Evolutionary conservation across 2,329 filamentous ascomycete genomes (phyloP), one percentile per base, ranked within the genome.

Genomic region (Neopestalotiopsis clavispora): DNA sequence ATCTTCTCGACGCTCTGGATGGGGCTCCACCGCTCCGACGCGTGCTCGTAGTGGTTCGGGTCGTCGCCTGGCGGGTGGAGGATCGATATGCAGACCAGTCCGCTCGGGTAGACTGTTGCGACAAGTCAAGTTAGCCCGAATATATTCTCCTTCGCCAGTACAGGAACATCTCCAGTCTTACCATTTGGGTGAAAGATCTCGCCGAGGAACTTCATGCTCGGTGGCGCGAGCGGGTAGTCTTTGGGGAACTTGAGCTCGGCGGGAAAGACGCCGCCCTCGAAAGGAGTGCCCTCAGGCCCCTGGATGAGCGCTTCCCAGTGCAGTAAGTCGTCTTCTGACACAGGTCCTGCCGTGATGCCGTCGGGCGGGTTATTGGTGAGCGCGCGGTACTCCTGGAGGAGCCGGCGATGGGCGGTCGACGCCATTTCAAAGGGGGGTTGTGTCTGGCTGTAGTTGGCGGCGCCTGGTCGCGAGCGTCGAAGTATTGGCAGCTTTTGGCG

Each of bases 1-100:
- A 98, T 98, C 86, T 98, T 98, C 84, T 98, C 96, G 74, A 98
- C 95, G 69, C 92, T 96, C 84, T 98, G 96, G 71, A 98, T 97
- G 13, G 95, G 95, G 34, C 92, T 95, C 95, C 95, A 98, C 72
- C 95, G 91, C 84, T 98, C 96, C 1, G 92, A 94, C 7, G 96
- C 95, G 75, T 95, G 93, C 82, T 98, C 95, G 87, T 98, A 98
- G 85, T 97, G 95, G 84, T 98, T 98, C 67, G 96, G 96, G 81
- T 98, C 95, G 83, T 98, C 95, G 76, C 96, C 95, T 2, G 95
- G 95, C 3, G 95, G 92, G 81, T 98, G 95, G 2, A 98, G 90
- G 83, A 98, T 98, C n/a, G 94, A 97, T 77, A 98, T 98, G 84
- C 95, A 98, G 75, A 98, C 96, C 20, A 95, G 89, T 72, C 95